Evolutionary conservation across 257 asterid species (phyloP), one percentile per base, ranked within the genome.

Genomic region (Solanum appendiculatum): DNA sequence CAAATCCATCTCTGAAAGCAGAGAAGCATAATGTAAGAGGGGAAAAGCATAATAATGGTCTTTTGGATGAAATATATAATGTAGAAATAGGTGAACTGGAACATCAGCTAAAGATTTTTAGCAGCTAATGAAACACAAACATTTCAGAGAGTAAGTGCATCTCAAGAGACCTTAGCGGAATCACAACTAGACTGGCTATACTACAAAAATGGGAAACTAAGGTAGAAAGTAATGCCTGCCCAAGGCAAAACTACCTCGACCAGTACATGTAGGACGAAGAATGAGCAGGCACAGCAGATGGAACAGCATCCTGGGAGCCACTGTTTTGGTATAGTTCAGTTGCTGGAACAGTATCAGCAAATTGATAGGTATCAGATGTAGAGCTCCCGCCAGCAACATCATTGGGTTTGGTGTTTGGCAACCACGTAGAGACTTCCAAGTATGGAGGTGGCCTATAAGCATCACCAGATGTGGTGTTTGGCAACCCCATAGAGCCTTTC

Each of bases 301-400:
- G 88, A 87, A 70, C 82, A 33, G 88, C 88, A 83, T 89, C 89
- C 31, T 27, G 91, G 39, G 87, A 81, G 69, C 86, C 72, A 27
- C 86, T 81, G 73, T 75, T 54, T 39, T 80, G 85, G 87, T 92
- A 90, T 16, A 89, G 51, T 39, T 90, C 96, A 15, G 82, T 91
- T 40, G 93, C 95, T 7, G 58, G 83, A 78, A 87, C 91, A 23
- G 92, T 29, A 90, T 92, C 99, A 21, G 92, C 98, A 91, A 93
- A 94, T 84, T 93, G 80, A 36, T 5, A 72, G 0, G 80, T 72
- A 34, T 34, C 80, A 72, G 80, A 34, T 72, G 80, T 34, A 72
- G 18, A 72, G 48, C 27, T 34, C 80, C 48, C 9, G 5, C 48
- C 80, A 72, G 29, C 27, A 34, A 34, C 46, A 34, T 72, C 7